These are phyloP conservation scores for Ogataea siamensis DNA, from an alignment of 805 yeast genomes.

Conservation along the genomic window DNA sequence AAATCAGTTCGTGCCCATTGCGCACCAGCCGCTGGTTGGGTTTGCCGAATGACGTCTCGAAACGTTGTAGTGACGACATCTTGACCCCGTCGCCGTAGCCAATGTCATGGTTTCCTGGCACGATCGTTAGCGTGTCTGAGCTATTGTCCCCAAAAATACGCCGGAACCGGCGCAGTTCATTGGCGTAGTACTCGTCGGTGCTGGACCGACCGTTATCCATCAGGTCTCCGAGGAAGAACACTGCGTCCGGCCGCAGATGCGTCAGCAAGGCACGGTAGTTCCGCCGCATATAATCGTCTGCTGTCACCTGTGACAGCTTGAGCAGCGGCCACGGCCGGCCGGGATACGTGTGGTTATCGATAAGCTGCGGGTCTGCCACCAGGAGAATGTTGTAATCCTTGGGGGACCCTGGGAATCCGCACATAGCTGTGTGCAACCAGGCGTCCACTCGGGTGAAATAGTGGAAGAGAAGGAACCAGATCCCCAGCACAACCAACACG, in stretches of 20 bases:
- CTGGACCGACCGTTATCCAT: slow-evolving; percentile 96
- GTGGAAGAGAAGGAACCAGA: slow-evolving; percentile 16
- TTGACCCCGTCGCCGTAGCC: slow-evolving; percentile 82
- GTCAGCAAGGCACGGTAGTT: slow-evolving; percentile 57
- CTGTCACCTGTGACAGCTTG: slow-evolving; percentile 52
- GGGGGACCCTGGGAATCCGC: slow-evolving; percentile 9
- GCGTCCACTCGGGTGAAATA: slow-evolving; percentile 15
- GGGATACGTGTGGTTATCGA: slow-evolving; percentile 88
- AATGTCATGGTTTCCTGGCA: slow-evolving; percentile 95
- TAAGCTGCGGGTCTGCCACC: slow-evolving; percentile 92
- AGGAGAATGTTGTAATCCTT: slow-evolving; percentile 32
- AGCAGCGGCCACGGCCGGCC: slow-evolving; percentile 47
- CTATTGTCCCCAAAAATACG: slow-evolving; percentile 53
- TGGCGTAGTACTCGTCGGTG: slow-evolving; percentile 55
- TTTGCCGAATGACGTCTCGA: slow-evolving; percentile 71
- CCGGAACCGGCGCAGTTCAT: slow-evolving; percentile 69
- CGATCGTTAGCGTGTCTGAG: slow-evolving; percentile 37
- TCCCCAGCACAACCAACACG: slow-evolving; percentile 5
- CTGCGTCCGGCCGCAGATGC: slow-evolving; percentile 73
- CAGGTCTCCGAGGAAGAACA: slow-evolving; percentile 83
- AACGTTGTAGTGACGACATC: slow-evolving; percentile 56
- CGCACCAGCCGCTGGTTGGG: slow-evolving; percentile 52
- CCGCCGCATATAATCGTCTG: slow-evolving; percentile 78
- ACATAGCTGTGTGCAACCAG: slow-evolving; percentile 7
- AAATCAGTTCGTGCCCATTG: slow-evolving; percentile 71